phyloP scores from a whole-genome alignment of 352 stramenopile genomes.

The Stramenopiles sp. region DNA sequence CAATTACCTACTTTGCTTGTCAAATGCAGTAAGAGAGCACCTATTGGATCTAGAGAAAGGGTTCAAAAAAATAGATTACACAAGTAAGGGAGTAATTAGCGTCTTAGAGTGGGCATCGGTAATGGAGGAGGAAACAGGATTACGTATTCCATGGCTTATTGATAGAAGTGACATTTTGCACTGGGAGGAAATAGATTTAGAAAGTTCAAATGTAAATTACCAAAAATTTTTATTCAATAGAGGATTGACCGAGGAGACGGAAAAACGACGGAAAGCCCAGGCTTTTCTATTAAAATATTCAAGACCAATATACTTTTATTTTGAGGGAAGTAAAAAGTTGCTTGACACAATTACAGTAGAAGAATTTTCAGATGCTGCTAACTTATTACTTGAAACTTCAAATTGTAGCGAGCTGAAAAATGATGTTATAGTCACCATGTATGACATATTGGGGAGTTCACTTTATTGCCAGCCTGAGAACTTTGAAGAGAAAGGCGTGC shows the following conservation, averaged over 20 bases:
- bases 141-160: neutral
- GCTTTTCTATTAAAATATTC: neutral
- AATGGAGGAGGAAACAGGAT: neutral
- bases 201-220: neutral
- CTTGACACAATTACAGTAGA: neutral
- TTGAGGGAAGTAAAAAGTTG: neutral
- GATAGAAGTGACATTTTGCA: slow-evolving; percentile 6
- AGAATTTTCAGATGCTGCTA: neutral
- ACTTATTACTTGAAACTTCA: neutral
- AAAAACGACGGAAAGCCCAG: neutral
- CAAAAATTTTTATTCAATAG: neutral
- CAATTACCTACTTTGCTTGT: neutral
- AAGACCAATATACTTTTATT: neutral
- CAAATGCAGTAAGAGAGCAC: neutral
- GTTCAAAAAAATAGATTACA: slow-evolving; percentile 3
- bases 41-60: neutral
- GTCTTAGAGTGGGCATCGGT: neutral
- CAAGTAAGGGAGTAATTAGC: neutral
- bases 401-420: neutral
- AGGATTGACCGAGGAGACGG: neutral
- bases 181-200: slow-evolving; percentile 11
- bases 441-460: neutral
- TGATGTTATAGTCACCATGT: neutral
- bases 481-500: no score
- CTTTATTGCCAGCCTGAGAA: no score